Conservation (phyloP, 306 rosid species). For the Cicer pinnatifidum region DNA sequence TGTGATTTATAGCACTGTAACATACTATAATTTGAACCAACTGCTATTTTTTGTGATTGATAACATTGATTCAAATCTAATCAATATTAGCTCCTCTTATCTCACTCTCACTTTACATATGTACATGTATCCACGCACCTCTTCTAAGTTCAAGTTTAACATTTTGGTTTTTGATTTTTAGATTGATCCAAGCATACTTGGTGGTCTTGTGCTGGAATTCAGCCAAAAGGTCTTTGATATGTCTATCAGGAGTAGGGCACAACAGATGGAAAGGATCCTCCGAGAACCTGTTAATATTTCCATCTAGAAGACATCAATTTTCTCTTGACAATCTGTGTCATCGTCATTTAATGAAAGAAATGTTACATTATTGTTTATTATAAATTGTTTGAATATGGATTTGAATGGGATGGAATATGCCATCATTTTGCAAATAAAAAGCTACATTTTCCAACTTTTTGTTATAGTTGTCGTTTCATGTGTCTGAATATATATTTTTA, state of each 20-base stretch:
- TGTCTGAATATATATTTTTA: conserved; percentile 26
- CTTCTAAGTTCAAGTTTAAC: conserved; percentile 3
- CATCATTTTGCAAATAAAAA: conserved; percentile 73
- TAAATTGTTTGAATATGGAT: conserved; percentile 48
- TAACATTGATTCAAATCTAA: not conserved
- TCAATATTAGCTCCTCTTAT: not conserved
- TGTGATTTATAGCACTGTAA: no score
- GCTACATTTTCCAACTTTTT: conserved; percentile 46
- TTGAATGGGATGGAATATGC: conserved; percentile 55
- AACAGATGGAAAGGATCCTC: conserved; percentile 92
- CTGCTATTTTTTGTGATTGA: no score
- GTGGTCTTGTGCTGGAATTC: conserved; percentile 86
- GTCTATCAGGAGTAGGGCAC: conserved; percentile 87
- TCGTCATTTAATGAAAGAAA: conserved; percentile 43
- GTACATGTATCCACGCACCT: not conserved
- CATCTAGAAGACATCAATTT: conserved; percentile 55
- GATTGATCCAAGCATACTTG: conserved; percentile 90
- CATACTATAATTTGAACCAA: no score
- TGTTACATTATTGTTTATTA: conserved; percentile 44
- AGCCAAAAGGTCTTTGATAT: conserved; percentile 82
- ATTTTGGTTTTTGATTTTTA: conserved; percentile 40
- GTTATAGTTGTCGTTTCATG: conserved; percentile 16
- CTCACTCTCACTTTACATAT: not conserved
- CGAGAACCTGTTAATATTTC: conserved; percentile 63
- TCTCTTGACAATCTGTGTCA: conserved; percentile 37